phyloP scores from a whole-genome alignment of 1,139 yeast species.

The Suhomyces yuchorum region DNA sequence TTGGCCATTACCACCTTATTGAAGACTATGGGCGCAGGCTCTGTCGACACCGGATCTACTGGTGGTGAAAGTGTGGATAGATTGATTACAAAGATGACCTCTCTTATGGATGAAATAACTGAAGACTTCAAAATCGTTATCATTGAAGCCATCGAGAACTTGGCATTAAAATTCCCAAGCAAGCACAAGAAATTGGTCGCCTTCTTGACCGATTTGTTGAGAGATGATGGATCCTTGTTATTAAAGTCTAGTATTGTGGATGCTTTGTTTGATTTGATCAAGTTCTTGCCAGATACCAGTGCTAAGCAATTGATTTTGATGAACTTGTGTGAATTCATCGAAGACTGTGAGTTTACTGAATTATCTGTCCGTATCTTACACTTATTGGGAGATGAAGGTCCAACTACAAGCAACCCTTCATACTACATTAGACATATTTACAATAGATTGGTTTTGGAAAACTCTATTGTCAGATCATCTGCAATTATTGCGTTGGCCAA shows the following conservation, averaged over 20 bases:
- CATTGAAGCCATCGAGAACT: slow-evolving; percentile 89
- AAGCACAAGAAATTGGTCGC: slow-evolving; percentile 82
- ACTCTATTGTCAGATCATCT: slow-evolving; percentile 91
- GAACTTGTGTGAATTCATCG: slow-evolving; percentile 93
- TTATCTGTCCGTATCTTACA: slow-evolving; percentile 89
- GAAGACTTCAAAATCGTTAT: slow-evolving; percentile 95
- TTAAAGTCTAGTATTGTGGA: slow-evolving; percentile 89
- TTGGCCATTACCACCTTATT: slow-evolving; percentile 94
- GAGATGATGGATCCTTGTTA: slow-evolving; percentile 87
- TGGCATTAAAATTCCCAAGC: slow-evolving; percentile 90
- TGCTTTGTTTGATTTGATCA: slow-evolving; percentile 87
- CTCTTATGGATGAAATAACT: slow-evolving; percentile 89
- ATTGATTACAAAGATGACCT: slow-evolving; percentile 81
- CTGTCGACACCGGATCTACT: slow-evolving; percentile 32
- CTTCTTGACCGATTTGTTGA: slow-evolving; percentile 80
- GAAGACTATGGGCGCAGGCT: slow-evolving; percentile 86
- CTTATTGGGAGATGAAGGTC: slow-evolving; percentile 92
- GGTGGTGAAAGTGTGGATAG: slow-evolving; percentile 79
- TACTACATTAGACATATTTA: slow-evolving; percentile 93
- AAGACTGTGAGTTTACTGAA: slow-evolving; percentile 96
- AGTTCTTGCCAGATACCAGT: slow-evolving; percentile 69
- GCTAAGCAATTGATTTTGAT: slow-evolving; percentile 86
- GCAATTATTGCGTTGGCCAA: slow-evolving; percentile 92
- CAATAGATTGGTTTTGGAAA: slow-evolving; percentile 94
- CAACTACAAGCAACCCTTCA: slow-evolving; percentile 82